Conservation (phyloP, 1,284 basidiomycete species). For the Ceratobasidium sp. region DNA sequence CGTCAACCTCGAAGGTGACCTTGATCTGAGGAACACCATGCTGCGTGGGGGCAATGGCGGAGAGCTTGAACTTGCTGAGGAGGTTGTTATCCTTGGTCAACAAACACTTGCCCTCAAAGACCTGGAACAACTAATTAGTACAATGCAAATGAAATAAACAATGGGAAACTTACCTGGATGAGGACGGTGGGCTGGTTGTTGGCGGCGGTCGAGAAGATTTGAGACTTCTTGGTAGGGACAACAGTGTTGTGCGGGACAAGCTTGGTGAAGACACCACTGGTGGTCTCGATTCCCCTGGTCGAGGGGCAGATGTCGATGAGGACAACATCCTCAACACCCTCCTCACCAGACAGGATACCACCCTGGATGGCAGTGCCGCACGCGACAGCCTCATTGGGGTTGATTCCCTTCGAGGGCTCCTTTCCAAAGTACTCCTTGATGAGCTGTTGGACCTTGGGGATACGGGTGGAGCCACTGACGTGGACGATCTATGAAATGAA, state of each 20-base stretch:
- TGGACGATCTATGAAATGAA: conserved; percentile 64
- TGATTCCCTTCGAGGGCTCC: conserved; percentile 71
- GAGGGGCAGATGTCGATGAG: conserved; percentile 48
- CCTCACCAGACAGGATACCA: conserved; percentile 62
- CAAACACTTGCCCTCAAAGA: conserved; percentile 94
- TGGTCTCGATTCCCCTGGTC: conserved; percentile 52
- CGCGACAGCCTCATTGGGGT: conserved; percentile 99
- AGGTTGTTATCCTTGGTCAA: conserved; percentile 98
- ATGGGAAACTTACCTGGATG: conserved; percentile 86
- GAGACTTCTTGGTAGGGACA: conserved; percentile 70
- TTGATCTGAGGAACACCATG: conserved; percentile 96
- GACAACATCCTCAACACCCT: conserved; percentile 56
- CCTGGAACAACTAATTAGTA: conserved; percentile 58
- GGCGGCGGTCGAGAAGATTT: conserved; percentile 69
- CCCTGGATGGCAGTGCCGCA: conserved; percentile 99
- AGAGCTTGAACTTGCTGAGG: conserved; percentile 96
- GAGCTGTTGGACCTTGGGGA: conserved; percentile 68
- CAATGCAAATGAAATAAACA: conserved; percentile 66
- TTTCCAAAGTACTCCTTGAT: conserved; percentile 65
- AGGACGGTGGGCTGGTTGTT: conserved; percentile 62
- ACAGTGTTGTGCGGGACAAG: conserved; percentile 69
- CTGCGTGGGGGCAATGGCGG: conserved; percentile 91
- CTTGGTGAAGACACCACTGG: conserved; percentile 70
- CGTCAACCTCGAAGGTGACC: conserved; percentile 94
- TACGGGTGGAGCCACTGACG: conserved; percentile 69